Conservation (phyloP, 495 filamentous ascomycete species). For the Podospora conica region DNA sequence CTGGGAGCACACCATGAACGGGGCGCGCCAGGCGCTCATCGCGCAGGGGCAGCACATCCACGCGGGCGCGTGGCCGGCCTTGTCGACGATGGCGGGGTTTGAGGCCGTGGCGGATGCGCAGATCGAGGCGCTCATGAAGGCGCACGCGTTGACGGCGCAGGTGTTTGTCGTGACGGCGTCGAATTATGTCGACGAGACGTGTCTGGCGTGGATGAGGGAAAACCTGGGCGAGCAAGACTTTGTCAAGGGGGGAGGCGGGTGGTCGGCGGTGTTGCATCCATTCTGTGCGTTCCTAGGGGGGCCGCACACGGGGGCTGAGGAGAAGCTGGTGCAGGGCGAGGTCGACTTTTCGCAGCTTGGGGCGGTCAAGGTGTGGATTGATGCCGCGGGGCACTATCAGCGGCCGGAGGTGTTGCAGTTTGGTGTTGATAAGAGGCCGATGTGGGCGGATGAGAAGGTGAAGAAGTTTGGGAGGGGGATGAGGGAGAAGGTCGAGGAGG, state of each 20-base stretch:
- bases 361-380: constrained; percentile 36
- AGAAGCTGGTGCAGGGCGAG: constrained; percentile 32
- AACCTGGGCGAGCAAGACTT: constrained; percentile 36
- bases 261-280: constrained; percentile 33
- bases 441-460: constrained; percentile 33
- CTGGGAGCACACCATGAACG: constrained; percentile 46
- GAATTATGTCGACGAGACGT: constrained; percentile 37
- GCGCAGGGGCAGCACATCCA: constrained; percentile 35
- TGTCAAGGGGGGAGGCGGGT: constrained; percentile 35
- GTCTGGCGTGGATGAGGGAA: constrained; percentile 37
- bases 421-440: constrained; percentile 24
- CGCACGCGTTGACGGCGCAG: constrained; percentile 39
- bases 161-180: constrained; percentile 35
- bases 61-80: constrained; percentile 37
- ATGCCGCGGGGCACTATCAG: constrained; percentile 36
- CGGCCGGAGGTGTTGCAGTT: constrained; percentile 36
- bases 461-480: not conserved
- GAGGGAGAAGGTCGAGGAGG: not conserved
- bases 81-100: constrained; percentile 34
- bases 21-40: constrained; percentile 38
- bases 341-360: constrained; percentile 35
- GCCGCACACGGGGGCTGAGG: constrained; percentile 29
- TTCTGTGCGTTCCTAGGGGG: constrained; percentile 32
- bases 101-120: constrained; percentile 30
- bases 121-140: constrained; percentile 42